phyloP scores from a whole-genome alignment of 2,329 filamentous ascomycete species.

The Endocalyx cinctus region DNA sequence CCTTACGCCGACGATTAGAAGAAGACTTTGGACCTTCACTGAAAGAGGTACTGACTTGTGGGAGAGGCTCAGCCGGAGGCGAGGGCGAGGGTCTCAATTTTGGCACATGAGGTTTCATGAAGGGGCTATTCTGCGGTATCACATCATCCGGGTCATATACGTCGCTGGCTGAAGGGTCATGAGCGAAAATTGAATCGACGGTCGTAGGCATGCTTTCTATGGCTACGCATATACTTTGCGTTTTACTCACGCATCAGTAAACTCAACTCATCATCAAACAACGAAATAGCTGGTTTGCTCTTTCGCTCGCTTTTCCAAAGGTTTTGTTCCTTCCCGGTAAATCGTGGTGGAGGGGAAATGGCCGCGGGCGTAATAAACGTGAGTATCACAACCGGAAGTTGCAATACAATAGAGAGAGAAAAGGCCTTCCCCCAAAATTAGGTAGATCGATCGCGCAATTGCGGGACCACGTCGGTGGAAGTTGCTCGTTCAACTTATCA shows the following conservation, averaged over 20 bases:
- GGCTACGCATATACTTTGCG: conserved; percentile 21
- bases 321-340: no score
- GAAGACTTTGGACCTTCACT: conserved; percentile 37
- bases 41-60: conserved; percentile 39
- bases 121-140: conserved; percentile 35
- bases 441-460: no score
- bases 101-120: conserved; percentile 35
- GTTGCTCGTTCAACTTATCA: no score
- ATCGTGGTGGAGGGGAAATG: no score
- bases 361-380: no score
- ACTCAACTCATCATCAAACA: conserved; percentile 23
- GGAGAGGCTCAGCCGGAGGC: conserved; percentile 41
- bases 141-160: conserved; percentile 46
- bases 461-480: no score
- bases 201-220: conserved; percentile 29
- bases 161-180: conserved; percentile 29
- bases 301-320: no score
- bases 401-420: no score
- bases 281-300: conserved; percentile 10
- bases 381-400: no score
- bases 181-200: conserved; percentile 23
- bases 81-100: conserved; percentile 47
- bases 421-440: no score
- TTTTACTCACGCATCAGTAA: conserved; percentile 29
- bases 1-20: conserved; percentile 50